phyloP scores from a whole-genome alignment of 1,284 basidiomycete genomes.

The Ustanciosporium gigantosporum region DNA sequence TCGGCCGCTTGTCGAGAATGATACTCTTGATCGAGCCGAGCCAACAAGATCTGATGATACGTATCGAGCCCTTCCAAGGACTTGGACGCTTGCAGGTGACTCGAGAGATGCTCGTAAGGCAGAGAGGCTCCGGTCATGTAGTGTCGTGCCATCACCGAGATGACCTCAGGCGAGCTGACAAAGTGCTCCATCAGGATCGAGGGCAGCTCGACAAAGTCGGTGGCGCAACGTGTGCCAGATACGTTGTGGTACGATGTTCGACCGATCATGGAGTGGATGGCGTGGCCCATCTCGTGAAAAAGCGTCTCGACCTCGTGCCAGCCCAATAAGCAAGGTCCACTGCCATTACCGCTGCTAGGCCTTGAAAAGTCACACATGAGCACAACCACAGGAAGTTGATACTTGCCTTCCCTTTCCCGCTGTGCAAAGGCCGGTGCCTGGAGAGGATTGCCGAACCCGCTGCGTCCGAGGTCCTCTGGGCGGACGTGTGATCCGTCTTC shows the following conservation, averaged over 20 bases:
- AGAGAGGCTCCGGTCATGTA: conserved; percentile 71
- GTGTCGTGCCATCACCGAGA: conserved; percentile 75
- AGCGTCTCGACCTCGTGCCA: conserved; percentile 95
- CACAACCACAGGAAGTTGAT: conserved; percentile 88
- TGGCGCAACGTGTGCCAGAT: conserved; percentile 95
- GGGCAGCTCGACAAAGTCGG: conserved; percentile 96
- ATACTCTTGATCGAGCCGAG: conserved; percentile 84
- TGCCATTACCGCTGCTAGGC: conserved; percentile 67
- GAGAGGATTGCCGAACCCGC: conserved; percentile 34
- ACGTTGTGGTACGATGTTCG: conserved; percentile 97
- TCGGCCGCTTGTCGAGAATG: conserved; percentile 68
- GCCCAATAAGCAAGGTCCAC: conserved; percentile 74
- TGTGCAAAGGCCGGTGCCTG: conserved; percentile 62
- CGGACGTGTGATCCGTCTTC: conserved; percentile 48
- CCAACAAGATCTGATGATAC: conserved; percentile 87
- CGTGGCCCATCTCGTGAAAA: conserved; percentile 99
- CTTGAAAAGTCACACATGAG: conserved; percentile 84
- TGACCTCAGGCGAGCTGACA: conserved; percentile 78
- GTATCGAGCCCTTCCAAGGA: conserved; percentile 69
- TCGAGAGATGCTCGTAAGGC: conserved; percentile 68
- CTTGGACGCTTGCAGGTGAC: conserved; percentile 30
- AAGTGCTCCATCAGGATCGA: conserved; percentile 99
- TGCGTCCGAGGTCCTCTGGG: conserved; percentile 16
- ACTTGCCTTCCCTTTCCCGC: conserved; percentile 63
- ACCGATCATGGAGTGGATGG: conserved; percentile 99